Evolutionary conservation across 2,329 filamentous ascomycete species (phyloP).

Genomic region (Botrytis cinerea): DNA sequence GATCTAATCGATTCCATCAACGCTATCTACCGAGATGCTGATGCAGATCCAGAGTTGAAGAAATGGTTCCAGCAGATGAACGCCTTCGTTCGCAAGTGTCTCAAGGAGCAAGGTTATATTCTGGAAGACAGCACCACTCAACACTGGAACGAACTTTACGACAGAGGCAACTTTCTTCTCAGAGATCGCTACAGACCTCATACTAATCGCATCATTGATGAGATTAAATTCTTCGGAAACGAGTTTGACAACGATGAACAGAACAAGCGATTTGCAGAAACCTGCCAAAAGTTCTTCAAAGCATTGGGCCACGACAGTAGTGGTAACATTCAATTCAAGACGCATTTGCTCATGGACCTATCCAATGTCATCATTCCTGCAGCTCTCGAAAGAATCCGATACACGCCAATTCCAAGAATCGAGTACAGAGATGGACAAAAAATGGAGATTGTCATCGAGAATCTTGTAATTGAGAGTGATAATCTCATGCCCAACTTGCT

Average conservation of each 20-base stretch:
- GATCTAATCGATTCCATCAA: constrained; percentile 85
- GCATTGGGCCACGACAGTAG: constrained; percentile 86
- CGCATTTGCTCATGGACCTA: constrained; percentile 85
- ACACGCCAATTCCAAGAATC: constrained; percentile 90
- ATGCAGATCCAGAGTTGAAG: constrained; percentile 82
- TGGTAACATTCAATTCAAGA: constrained; percentile 88
- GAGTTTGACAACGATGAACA: constrained; percentile 88
- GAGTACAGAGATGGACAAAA: constrained; percentile 78
- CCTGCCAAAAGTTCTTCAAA: constrained; percentile 81
- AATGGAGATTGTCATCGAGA: constrained; percentile 89
- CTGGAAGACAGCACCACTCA: constrained; percentile 76
- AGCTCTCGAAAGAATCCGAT: constrained; percentile 80
- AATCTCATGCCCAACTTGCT: constrained; percentile 93
- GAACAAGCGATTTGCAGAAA: constrained; percentile 77
- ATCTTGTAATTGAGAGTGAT: constrained; percentile 91
- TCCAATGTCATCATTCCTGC: constrained; percentile 82
- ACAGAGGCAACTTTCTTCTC: constrained; percentile 81
- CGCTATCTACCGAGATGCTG: constrained; percentile 82
- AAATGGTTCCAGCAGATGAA: constrained; percentile 85
- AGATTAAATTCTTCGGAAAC: constrained; percentile 83
- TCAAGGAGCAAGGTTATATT: constrained; percentile 89
- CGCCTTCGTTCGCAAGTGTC: constrained; percentile 74
- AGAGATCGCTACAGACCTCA: constrained; percentile 85
- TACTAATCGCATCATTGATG: constrained; percentile 82
- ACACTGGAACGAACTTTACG: constrained; percentile 83